A percentile compares a stretch with the other conserved stretches of the same genome.
These are phyloP conservation scores for Discostella stelligeroides DNA, from an alignment of 108 stramenopile genomes.

Conservation along the genomic window DNA sequence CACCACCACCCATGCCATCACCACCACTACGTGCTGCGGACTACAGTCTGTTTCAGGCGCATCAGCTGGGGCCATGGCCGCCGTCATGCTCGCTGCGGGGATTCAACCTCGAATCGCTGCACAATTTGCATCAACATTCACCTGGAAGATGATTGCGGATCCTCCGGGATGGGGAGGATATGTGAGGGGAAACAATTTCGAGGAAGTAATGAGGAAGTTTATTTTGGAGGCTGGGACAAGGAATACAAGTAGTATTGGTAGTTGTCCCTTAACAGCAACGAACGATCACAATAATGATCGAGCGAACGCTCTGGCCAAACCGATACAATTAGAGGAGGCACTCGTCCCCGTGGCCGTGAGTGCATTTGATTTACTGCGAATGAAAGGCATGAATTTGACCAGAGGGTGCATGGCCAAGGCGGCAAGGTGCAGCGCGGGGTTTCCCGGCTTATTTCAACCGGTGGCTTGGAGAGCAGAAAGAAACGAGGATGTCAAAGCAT, in stretches of 20 bases:
- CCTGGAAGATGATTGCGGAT: constrained; percentile 63
- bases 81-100: constrained; percentile 71
- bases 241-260: too few relatives aligned
- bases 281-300: background rate
- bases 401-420: constrained; percentile 77
- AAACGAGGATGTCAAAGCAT: constrained; percentile 11
- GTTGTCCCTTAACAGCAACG: too few relatives aligned
- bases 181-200: constrained; percentile 70
- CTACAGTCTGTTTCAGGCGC: constrained; percentile 69
- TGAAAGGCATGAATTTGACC: constrained; percentile 54
- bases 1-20: constrained; percentile 8
- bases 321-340: constrained; percentile 58
- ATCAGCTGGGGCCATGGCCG: constrained; percentile 86
- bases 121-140: constrained; percentile 54
- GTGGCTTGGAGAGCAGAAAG: constrained; percentile 58
- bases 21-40: background rate
- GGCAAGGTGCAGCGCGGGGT: constrained; percentile 76
- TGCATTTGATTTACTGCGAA: constrained; percentile 61
- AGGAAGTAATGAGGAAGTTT: constrained; percentile 59
- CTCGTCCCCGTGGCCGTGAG: constrained; percentile 76
- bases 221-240: constrained; percentile 1
- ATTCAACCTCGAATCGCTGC: constrained; percentile 61
- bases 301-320: background rate
- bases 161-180: constrained; percentile 55
- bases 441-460: constrained; percentile 79